Conservation (phyloP, 495 filamentous ascomycete genomes). For the Neurospora sp. region DNA sequence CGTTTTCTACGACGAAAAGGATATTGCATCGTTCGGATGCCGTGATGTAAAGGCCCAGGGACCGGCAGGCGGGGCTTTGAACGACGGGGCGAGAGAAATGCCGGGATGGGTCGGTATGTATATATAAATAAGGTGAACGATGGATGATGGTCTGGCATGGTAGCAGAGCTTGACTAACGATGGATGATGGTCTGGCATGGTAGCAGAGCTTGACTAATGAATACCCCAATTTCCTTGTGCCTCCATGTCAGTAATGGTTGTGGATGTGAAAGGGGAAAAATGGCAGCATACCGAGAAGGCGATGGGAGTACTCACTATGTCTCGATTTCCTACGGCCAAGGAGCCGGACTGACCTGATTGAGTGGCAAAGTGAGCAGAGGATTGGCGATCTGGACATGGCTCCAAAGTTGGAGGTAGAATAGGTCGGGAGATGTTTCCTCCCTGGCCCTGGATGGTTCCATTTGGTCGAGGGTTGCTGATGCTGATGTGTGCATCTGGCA, state of each 20-base stretch:
- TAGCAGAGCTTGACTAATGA: background rate
- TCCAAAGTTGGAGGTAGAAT: too few relatives aligned
- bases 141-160: background rate
- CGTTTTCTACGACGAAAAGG: background rate
- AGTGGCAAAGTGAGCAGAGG: too few relatives aligned
- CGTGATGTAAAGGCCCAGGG: background rate
- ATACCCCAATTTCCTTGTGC: background rate
- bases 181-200: too few relatives aligned
- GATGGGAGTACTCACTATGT: background rate
- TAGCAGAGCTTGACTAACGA: background rate
- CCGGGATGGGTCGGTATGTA: background rate
- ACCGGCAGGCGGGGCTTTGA: background rate
- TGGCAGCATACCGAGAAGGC: background rate
- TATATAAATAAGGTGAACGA: background rate
- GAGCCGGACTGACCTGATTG: too few relatives aligned
- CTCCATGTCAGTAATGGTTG: background rate
- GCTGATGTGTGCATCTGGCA: background rate
- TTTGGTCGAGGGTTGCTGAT: too few relatives aligned
- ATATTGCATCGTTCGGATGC: background rate
- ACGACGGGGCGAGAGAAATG: background rate
- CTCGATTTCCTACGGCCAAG: too few relatives aligned
- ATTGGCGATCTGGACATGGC: too few relatives aligned
- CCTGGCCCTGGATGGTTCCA: too few relatives aligned
- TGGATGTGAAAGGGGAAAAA: background rate
- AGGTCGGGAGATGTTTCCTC: too few relatives aligned